phyloP scores from a whole-genome alignment of 2,329 filamentous ascomycete genomes.

The Claviceps fusiformis region DNA sequence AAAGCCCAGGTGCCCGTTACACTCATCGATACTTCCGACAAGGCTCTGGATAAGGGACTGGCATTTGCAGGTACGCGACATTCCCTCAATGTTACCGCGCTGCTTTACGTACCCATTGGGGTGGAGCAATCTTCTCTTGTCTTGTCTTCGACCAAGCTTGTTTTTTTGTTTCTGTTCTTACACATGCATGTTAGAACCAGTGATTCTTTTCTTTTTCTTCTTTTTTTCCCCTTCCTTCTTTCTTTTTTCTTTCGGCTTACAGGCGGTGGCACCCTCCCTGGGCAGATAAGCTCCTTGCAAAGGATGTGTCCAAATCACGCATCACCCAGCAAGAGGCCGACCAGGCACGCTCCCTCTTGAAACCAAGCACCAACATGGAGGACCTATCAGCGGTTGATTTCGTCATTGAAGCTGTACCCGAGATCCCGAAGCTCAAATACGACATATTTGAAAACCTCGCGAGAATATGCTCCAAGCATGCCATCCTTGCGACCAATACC shows the following conservation, averaged over 20 bases:
- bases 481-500: slow-evolving; percentile 92
- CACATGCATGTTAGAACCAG: no score
- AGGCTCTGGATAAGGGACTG: slow-evolving; percentile 76
- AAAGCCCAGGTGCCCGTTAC: slow-evolving; percentile 74
- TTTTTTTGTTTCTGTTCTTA: neutral
- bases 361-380: slow-evolving; percentile 58
- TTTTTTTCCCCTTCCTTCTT: neutral
- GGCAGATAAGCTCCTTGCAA: slow-evolving; percentile 78
- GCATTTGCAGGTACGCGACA: slow-evolving; percentile 60
- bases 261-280: neutral
- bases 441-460: slow-evolving; percentile 78
- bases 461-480: slow-evolving; percentile 65
- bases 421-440: slow-evolving; percentile 77
- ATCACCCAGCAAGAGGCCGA: slow-evolving; percentile 73
- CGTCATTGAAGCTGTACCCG: slow-evolving; percentile 92
- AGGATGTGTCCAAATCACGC: slow-evolving; percentile 79
- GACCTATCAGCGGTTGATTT: slow-evolving; percentile 79
- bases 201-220: neutral
- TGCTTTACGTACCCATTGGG: neutral
- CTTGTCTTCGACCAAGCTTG: neutral
- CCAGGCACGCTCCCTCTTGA: slow-evolving; percentile 55
- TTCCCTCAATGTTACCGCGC: neutral
- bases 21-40: slow-evolving; percentile 71
- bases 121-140: neutral
- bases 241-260: neutral